These are phyloP conservation scores for Stachybotrys echinatus DNA, from an alignment of 2,329 filamentous ascomycete genomes.

Conservation along the genomic window DNA sequence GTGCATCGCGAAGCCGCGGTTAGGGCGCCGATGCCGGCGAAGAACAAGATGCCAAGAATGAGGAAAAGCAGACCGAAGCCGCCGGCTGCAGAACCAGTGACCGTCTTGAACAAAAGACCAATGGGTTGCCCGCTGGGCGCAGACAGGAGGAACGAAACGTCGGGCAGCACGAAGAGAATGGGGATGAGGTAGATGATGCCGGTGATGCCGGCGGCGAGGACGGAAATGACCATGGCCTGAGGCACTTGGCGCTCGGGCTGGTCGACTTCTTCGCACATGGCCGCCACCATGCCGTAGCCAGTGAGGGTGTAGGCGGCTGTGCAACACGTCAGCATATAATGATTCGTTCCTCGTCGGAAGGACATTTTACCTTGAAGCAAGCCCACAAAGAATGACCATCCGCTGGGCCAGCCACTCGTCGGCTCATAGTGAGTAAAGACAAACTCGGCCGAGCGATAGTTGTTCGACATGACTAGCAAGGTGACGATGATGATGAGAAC, in stretches of 20 bases:
- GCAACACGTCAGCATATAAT: slow-evolving; percentile 5
- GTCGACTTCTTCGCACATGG: slow-evolving; percentile 58
- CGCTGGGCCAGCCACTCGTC: slow-evolving; percentile 63
- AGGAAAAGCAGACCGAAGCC: slow-evolving; percentile 73
- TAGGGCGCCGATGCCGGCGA: slow-evolving; percentile 69
- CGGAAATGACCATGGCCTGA: slow-evolving; percentile 62
- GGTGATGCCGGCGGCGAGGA: slow-evolving; percentile 59
- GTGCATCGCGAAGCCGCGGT: slow-evolving; percentile 71
- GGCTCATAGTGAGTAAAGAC: slow-evolving; percentile 64
- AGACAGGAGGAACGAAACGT: slow-evolving; percentile 55
- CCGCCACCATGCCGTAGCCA: slow-evolving; percentile 47
- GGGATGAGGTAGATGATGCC: slow-evolving; percentile 63
- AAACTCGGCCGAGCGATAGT: slow-evolving; percentile 58
- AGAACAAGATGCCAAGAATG: slow-evolving; percentile 70
- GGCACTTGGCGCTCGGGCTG: slow-evolving; percentile 57
- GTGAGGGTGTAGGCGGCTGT: slow-evolving; percentile 33
- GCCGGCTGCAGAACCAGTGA: slow-evolving; percentile 65
- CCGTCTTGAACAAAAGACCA: slow-evolving; percentile 68
- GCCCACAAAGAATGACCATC: slow-evolving; percentile 53
- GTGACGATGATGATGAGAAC: slow-evolving; percentile 68
- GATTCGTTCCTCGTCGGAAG: slow-evolving; percentile 18
- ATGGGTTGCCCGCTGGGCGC: slow-evolving; percentile 73
- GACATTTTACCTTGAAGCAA: slow-evolving; percentile 39
- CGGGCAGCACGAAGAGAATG: slow-evolving; percentile 69
- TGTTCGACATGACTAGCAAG: slow-evolving; percentile 57